phyloP scores from a whole-genome alignment of 2,329 filamentous ascomycete genomes.

The Sclerotinia spermophila region DNA sequence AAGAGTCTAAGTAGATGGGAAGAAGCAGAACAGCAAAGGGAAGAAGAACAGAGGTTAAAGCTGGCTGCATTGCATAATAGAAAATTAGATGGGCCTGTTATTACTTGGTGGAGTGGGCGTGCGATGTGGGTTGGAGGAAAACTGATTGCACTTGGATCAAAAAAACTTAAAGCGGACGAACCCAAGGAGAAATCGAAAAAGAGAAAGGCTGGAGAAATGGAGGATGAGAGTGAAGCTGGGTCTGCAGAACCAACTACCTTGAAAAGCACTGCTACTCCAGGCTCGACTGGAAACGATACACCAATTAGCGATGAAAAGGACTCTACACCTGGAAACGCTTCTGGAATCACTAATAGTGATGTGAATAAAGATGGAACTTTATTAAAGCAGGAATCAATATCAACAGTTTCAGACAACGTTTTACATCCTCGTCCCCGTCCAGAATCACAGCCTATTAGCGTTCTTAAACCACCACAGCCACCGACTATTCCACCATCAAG shows the following conservation, averaged over 20 bases:
- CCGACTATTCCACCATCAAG: not conserved
- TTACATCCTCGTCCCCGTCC: conserved; percentile 20
- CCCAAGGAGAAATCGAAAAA: conserved; percentile 48
- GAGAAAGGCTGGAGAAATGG: conserved; percentile 55
- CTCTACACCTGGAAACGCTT: not conserved
- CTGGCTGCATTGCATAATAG: conserved; percentile 85
- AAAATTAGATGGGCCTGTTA: conserved; percentile 80
- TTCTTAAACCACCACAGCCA: conserved; percentile 19
- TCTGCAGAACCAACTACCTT: conserved; percentile 3
- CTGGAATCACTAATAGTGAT: not conserved
- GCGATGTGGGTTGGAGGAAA: conserved; percentile 76
- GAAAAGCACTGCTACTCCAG: not conserved
- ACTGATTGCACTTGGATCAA: conserved; percentile 63
- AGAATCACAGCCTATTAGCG: conserved; percentile 21
- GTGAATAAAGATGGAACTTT: not conserved
- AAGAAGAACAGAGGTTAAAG: conserved; percentile 77
- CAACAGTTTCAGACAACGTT: not conserved
- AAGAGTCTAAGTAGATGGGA: conserved; percentile 94
- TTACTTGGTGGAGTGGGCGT: conserved; percentile 91
- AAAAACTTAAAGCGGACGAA: conserved; percentile 59
- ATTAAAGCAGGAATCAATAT: not conserved
- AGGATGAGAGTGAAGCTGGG: conserved; percentile 24
- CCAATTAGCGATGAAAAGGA: not conserved
- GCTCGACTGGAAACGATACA: not conserved
- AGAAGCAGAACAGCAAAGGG: conserved; percentile 82